Base-by-base conservation (phyloP, 2,329 filamentous ascomycete species). In the Sporothrix globosa region DNA sequence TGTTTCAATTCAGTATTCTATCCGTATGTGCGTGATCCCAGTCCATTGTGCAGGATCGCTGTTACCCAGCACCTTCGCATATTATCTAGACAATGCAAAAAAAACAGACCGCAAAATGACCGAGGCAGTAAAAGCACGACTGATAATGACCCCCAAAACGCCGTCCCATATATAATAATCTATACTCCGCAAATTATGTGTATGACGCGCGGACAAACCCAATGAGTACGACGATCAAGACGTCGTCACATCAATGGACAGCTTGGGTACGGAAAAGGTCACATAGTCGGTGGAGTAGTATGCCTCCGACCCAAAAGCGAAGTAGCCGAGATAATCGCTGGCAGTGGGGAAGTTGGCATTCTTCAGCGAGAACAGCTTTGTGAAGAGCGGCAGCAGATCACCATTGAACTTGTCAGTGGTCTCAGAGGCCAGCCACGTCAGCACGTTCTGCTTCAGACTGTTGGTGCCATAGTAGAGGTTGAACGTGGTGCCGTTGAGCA, bases 221-320 rank as follows among this genome's bases (percentile, higher is more conserved):
- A 4, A 60, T 13, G 41, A 63, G 13, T 34, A 10, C 4, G 44
- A 21, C 6, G 4, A 4, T 34, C 24, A 48, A 10, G 61, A 30
- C 44, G 68, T 67, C 58, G 56, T 65, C n/a, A 74, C 69, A 39
- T 81, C 77, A 73, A 83, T 79, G 39, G 79, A 76, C 52, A 83
- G 73, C 27, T 75, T 71, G 10, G 79, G 77, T 3, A 85, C 83
- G 46, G 77, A 77, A 73, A 87, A 85, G 1, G 85, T 87, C 67
- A 86, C 84, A 52, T 81, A 82, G 4, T 75, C 74, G 30, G 75
- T 70, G 9, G 81, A 78, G 6, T 77, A 82, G 76, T 83, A 84
- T 0, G 84, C 80, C 75, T 87, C 85, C 17, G 82, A 82, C 27
- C 85, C 85, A 72, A 87, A 83, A 60, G 80, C 80, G 74, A 86